Evolutionary conservation across 345 rosid genomes (phyloP).

Genomic region (Gossypium raimondii): DNA sequence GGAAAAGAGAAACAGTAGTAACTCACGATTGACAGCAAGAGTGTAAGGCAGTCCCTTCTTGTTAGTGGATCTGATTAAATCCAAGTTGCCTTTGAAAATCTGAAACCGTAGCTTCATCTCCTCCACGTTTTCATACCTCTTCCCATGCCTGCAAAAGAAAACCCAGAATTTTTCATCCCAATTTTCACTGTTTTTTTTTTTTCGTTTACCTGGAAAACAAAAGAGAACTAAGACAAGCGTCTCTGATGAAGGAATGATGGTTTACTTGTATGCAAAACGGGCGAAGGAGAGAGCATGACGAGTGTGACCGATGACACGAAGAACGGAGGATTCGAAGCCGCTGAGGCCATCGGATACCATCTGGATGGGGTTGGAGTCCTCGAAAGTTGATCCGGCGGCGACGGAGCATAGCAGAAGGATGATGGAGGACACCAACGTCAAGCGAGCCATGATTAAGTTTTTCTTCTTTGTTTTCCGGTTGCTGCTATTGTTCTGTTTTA

Average conservation of each 20-base stretch:
- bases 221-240: neutral
- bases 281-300: constrained; percentile 63
- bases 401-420: constrained; percentile 29
- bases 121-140: constrained; percentile 55
- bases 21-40: constrained; percentile 72
- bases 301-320: constrained; percentile 53
- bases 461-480: neutral
- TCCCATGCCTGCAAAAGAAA: constrained; percentile 49
- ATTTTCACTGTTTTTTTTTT: neutral
- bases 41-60: constrained; percentile 54
- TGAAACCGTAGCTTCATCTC: constrained; percentile 72
- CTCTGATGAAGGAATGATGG: neutral
- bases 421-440: constrained; percentile 19
- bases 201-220: neutral
- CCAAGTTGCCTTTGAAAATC: constrained; percentile 64
- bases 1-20: neutral
- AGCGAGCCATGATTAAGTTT: constrained; percentile 35
- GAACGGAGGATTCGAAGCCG: constrained; percentile 50
- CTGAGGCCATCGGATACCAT: constrained; percentile 44
- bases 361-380: constrained; percentile 67
- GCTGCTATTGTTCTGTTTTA: neutral
- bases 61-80: constrained; percentile 78
- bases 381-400: constrained; percentile 47
- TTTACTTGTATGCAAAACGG: constrained; percentile 67
- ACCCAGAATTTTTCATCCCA: neutral